Evolutionary conservation across 1,284 basidiomycete species (phyloP).

Genomic region (Leccinum subspadiceum): DNA sequence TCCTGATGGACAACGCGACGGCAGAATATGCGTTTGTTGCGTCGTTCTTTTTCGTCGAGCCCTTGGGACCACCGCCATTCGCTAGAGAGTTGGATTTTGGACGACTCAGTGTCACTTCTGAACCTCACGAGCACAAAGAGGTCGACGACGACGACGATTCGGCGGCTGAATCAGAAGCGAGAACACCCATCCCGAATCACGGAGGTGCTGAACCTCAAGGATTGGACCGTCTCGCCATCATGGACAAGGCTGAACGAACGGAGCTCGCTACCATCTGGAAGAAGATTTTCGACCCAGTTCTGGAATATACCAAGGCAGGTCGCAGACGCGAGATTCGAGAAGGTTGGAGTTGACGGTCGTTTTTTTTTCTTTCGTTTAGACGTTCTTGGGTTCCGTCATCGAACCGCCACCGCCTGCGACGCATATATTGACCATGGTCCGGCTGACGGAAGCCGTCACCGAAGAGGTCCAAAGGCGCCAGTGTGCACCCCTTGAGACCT

Average conservation of each 20-base stretch:
- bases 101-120: slow-evolving; percentile 36
- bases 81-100: slow-evolving; percentile 36
- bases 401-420: slow-evolving; percentile 71
- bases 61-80: slow-evolving; percentile 27
- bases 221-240: slow-evolving; percentile 29
- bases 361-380: slow-evolving; percentile 39
- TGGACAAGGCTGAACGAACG: slow-evolving; percentile 58
- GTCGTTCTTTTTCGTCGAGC: slow-evolving; percentile 68
- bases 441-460: slow-evolving; percentile 78
- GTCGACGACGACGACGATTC: slow-evolving; percentile 33
- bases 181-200: slow-evolving; percentile 15
- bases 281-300: slow-evolving; percentile 84
- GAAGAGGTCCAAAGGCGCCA: slow-evolving; percentile 71
- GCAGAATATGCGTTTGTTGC: slow-evolving; percentile 88
- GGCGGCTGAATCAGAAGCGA: slow-evolving; percentile 41
- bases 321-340: not conserved
- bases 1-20: slow-evolving; percentile 90
- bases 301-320: slow-evolving; percentile 77
- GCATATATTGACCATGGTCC: slow-evolving; percentile 84
- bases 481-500: slow-evolving; percentile 76
- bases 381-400: slow-evolving; percentile 61
- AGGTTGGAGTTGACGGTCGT: not conserved
- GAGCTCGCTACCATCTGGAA: slow-evolving; percentile 76
- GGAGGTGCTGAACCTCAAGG: slow-evolving; percentile 14
- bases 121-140: slow-evolving; percentile 19